A percentile compares a stretch with the other conserved stretches of the same genome.
These are phyloP conservation scores for Pythium oligandrum DNA, from an alignment of 352 stramenopile genomes.

Conservation along the genomic window DNA sequence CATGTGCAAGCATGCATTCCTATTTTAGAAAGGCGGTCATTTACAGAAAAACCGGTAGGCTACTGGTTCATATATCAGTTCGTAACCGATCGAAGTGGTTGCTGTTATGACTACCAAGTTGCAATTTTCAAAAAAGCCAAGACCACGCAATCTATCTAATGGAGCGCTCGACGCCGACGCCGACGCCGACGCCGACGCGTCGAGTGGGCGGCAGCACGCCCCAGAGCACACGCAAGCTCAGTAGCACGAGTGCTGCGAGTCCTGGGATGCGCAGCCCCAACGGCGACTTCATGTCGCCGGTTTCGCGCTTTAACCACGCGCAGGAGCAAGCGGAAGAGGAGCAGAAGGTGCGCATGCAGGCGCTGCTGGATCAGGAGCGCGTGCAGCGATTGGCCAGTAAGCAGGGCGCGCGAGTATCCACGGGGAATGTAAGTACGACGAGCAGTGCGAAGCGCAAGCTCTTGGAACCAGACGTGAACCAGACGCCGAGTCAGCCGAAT, in stretches of 20 bases:
- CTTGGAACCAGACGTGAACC: constrained; percentile 10
- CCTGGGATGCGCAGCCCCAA: neutral
- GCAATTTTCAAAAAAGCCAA: constrained; percentile 16
- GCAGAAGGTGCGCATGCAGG: constrained; percentile 25
- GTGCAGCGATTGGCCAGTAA: constrained; percentile 13
- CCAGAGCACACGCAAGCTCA: too few relatives aligned
- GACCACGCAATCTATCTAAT: too few relatives aligned
- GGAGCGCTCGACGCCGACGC: too few relatives aligned
- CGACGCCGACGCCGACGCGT: neutral
- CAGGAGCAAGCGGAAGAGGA: constrained; percentile 16
- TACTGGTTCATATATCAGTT: too few relatives aligned
- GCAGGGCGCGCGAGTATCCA: constrained; percentile 4
- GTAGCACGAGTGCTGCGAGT: too few relatives aligned
- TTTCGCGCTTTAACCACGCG: constrained; percentile 26
- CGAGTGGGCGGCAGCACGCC: neutral
- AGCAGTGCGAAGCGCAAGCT: constrained; percentile 29
- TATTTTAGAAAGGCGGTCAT: too few relatives aligned
- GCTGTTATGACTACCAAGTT: constrained; percentile 3
- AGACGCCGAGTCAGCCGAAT: neutral
- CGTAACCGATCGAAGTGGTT: too few relatives aligned
- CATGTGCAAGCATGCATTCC: too few relatives aligned
- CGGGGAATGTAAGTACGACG: neutral
- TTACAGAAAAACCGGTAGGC: too few relatives aligned
- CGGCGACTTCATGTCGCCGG: constrained; percentile 26
- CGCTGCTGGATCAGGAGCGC: constrained; percentile 13